These are phyloP conservation scores for Colletotrichum noveboracense DNA, from an alignment of 2,329 filamentous ascomycete genomes.

Conservation along the genomic window DNA sequence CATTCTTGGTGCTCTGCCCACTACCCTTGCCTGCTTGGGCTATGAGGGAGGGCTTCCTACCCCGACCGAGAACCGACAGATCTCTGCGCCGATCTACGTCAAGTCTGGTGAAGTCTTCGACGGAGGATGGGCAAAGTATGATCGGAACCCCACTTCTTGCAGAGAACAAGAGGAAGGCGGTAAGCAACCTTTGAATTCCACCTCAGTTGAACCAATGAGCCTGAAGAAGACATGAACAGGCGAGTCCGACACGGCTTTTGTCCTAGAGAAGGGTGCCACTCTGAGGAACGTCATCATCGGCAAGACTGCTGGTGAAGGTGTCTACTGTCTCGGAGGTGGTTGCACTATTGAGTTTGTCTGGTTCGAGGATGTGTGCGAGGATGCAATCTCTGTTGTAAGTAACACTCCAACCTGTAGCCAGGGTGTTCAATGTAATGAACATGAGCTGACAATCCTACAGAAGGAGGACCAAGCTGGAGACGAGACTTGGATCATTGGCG, in stretches of 20 bases:
- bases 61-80: constrained; percentile 29
- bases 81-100: constrained; percentile 34
- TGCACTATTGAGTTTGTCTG: constrained; percentile 31
- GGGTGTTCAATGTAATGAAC: accelerated
- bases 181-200: not conserved
- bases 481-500: constrained; percentile 38
- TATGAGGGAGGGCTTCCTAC: constrained; percentile 35
- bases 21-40: constrained; percentile 28
- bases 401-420: accelerated
- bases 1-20: not conserved
- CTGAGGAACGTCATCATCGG: constrained; percentile 54
- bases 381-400: constrained; percentile 27
- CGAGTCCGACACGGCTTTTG: constrained; percentile 47
- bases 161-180: constrained; percentile 43
- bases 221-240: constrained; percentile 18
- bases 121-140: constrained; percentile 35
- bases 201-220: accelerated
- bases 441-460: not conserved
- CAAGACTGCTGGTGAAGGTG: constrained; percentile 29
- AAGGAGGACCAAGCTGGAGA: constrained; percentile 25
- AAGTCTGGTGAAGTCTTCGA: constrained; percentile 31
- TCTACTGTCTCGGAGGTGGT: constrained; percentile 29
- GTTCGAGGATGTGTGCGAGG: constrained; percentile 31
- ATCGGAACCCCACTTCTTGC: constrained; percentile 41
- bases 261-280: constrained; percentile 45